Percentiles rank a stretch among this genome's conserved stretches.
phyloP scores from a whole-genome alignment of 1,284 basidiomycete species.

The Heterobasidion parviporum region DNA sequence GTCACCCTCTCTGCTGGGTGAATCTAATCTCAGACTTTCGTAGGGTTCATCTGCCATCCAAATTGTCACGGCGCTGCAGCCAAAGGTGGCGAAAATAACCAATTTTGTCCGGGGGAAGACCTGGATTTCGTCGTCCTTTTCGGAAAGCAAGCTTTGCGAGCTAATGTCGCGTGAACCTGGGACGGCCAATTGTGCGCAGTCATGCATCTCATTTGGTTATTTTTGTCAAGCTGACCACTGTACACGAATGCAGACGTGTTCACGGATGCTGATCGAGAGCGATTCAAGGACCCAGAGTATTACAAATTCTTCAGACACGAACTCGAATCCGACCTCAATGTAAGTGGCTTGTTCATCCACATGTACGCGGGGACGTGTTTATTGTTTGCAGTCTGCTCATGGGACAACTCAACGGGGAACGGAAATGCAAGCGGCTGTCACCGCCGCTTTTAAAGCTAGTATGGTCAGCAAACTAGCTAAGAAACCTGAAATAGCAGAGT shows the following conservation, averaged over 20 bases:
- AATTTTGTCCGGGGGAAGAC: constrained; percentile 58
- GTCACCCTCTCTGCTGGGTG: neutral
- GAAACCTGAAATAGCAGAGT: constrained; percentile 52
- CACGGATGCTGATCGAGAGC: constrained; percentile 43
- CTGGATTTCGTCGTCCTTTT: constrained; percentile 49
- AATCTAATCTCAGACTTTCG: neutral
- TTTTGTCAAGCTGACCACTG: constrained; percentile 11
- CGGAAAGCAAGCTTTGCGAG: constrained; percentile 27
- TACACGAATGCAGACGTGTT: constrained; percentile 46
- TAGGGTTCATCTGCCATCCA: constrained; percentile 63
- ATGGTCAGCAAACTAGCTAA: constrained; percentile 46
- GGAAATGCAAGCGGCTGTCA: constrained; percentile 31
- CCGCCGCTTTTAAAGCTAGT: constrained; percentile 30
- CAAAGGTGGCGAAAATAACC: constrained; percentile 38
- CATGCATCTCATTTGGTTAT: neutral
- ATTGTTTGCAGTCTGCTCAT: constrained; percentile 32
- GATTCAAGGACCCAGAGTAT: constrained; percentile 38
- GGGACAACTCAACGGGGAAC: constrained; percentile 35
- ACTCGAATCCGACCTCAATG: constrained; percentile 47
- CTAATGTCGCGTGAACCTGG: constrained; percentile 27
- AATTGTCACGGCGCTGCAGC: constrained; percentile 50
- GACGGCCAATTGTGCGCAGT: constrained; percentile 34
- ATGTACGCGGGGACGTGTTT: neutral
- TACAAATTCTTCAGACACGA: constrained; percentile 43
- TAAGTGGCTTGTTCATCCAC: constrained; percentile 16